Conservation (phyloP, 345 rosid species). For the Rhodamnia rubescens region DNA sequence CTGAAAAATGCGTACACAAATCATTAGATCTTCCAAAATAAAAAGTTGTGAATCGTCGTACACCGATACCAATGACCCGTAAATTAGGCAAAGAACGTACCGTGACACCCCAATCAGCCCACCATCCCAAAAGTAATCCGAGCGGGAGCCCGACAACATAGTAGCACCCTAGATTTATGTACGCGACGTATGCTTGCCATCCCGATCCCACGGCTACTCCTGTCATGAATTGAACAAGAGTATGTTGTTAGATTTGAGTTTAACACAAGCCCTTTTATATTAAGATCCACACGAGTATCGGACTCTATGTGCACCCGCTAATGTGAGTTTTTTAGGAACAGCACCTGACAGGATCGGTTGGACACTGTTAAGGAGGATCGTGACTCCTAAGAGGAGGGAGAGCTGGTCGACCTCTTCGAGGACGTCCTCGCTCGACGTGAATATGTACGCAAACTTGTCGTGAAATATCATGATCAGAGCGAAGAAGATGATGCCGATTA, state of each 20-base stretch:
- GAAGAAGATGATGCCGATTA: conserved; percentile 20
- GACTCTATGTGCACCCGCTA: background rate
- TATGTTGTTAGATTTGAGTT: background rate
- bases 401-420: conserved; percentile 12
- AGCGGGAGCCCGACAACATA: conserved; percentile 64
- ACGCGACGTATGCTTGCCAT: conserved; percentile 67
- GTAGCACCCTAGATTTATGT: conserved; percentile 61
- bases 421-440: conserved; percentile 20
- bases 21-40: background rate
- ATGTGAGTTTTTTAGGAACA: background rate
- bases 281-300: background rate
- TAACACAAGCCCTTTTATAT: background rate
- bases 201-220: conserved; percentile 91
- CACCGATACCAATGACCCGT: background rate
- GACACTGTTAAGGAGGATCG: conserved; percentile 27
- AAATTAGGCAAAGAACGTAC: conserved; percentile 10
- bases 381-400: conserved; percentile 11
- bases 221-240: conserved; percentile 2
- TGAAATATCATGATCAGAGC: conserved; percentile 6
- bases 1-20: conserved; percentile 3
- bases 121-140: conserved; percentile 58
- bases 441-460: conserved; percentile 13
- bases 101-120: conserved; percentile 40
- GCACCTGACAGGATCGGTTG: conserved; percentile 31
- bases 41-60: background rate